Percentiles rank a stretch among this genome's conserved stretches.
These are phyloP conservation scores for Podaxis sp. DNA, from an alignment of 768 basidiomycete genomes.

Conservation along the genomic window DNA sequence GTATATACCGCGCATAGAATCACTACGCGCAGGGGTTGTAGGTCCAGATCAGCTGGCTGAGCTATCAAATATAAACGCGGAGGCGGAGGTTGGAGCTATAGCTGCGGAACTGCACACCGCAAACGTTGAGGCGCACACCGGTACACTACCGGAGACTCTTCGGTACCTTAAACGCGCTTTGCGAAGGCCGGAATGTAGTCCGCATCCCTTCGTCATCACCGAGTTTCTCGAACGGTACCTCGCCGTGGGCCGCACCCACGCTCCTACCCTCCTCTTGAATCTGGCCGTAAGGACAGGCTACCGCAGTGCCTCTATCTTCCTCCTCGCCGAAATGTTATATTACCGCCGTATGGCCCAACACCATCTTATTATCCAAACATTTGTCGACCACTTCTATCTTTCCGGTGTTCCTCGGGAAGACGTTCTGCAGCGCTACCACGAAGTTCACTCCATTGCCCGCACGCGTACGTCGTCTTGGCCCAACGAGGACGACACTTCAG, in stretches of 20 bases:
- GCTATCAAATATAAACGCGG: neutral
- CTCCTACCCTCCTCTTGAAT: slow-evolving; percentile 33
- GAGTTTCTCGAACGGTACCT: slow-evolving; percentile 37
- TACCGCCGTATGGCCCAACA: slow-evolving; percentile 29
- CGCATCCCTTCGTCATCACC: slow-evolving; percentile 29
- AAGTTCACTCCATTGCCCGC: slow-evolving; percentile 1
- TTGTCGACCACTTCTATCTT: slow-evolving; percentile 49
- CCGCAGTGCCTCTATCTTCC: slow-evolving; percentile 25
- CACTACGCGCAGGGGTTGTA: slow-evolving; percentile 17
- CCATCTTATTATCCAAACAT: slow-evolving; percentile 41
- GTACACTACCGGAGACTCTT: slow-evolving; percentile 15
- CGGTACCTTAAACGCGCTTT: slow-evolving; percentile 25
- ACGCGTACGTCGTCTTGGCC: too few relatives aligned
- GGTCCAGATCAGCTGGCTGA: neutral
- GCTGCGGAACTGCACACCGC: neutral
- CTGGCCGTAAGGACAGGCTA: slow-evolving; percentile 25
- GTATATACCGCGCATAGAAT: slow-evolving; percentile 20
- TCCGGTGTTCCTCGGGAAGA: slow-evolving; percentile 51
- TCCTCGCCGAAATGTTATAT: slow-evolving; percentile 45
- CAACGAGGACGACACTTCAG: slow-evolving; percentile 4
- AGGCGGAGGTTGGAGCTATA: slow-evolving; percentile 3
- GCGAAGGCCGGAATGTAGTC: slow-evolving; percentile 14
- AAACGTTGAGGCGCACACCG: neutral
- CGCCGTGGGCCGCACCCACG: slow-evolving; percentile 31
- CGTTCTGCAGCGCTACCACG: slow-evolving; percentile 23